Percentiles rank a stretch among this genome's conserved stretches.
Evolutionary conservation across 139 green algal genomes (phyloP).

Genomic region (Volvox reticuliferus): DNA sequence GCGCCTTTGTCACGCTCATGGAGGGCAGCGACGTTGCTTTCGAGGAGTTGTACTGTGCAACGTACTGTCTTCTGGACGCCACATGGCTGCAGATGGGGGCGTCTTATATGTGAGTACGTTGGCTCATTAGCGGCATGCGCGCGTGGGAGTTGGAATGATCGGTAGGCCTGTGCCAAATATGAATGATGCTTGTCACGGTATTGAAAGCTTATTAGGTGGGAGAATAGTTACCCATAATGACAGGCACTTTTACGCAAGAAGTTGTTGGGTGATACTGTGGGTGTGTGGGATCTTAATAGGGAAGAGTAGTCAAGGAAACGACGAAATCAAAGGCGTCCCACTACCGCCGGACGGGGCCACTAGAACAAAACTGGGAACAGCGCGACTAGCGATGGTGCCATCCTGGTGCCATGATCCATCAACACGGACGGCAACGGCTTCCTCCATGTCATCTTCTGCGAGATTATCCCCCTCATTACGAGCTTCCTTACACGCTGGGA

Average conservation of each 20-base stretch:
- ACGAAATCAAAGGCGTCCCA: background rate
- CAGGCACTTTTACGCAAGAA: background rate
- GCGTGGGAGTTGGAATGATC: background rate
- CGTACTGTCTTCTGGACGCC: conserved; percentile 75
- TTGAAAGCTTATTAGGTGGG: background rate
- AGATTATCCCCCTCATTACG: too few species aligned
- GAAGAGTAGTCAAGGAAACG: background rate
- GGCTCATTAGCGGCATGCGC: background rate
- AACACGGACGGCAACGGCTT: too few species aligned
- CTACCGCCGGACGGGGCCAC: too few species aligned
- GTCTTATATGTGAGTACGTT: conserved; percentile 42
- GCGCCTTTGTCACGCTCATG: conserved; percentile 67
- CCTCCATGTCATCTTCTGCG: too few species aligned
- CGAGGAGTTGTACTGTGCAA: conserved; percentile 73
- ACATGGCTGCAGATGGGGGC: conserved; percentile 65
- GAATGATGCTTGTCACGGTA: background rate
- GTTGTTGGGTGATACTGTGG: background rate
- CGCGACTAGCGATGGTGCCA: too few species aligned
- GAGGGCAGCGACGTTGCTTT: conserved; percentile 56
- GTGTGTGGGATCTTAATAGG: background rate
- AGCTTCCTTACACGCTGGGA: too few species aligned
- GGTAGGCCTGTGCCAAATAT: background rate
- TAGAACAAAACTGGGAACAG: too few species aligned
- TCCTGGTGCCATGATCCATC: too few species aligned
- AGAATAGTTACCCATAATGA: too few species aligned